Conservation (phyloP, 2,329 filamentous ascomycete species). For the Cercospora brassicicola region DNA sequence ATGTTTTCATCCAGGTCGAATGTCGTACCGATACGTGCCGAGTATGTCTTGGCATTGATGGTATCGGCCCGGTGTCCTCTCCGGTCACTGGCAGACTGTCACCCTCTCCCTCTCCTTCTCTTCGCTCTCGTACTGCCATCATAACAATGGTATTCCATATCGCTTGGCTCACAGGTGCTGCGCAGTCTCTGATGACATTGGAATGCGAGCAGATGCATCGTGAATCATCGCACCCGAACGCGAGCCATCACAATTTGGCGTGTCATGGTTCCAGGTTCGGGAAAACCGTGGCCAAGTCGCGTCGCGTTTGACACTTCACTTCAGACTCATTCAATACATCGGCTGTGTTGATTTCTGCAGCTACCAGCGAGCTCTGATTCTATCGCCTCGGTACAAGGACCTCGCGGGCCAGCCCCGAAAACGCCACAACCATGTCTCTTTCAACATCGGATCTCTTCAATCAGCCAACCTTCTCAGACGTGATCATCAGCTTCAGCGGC, state of each 20-base stretch:
- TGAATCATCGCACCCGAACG: not conserved
- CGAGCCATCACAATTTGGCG: not conserved
- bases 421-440: not conserved
- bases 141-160: too few species aligned
- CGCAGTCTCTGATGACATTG: too few species aligned
- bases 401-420: too few species aligned
- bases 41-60: not conserved
- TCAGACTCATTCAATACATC: too few species aligned
- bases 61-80: not conserved
- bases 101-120: too few species aligned
- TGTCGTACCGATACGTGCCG: conserved; percentile 5
- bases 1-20: not conserved
- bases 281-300: not conserved
- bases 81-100: too few species aligned
- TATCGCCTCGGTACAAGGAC: too few species aligned
- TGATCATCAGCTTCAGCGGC: conserved; percentile 14
- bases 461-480: conserved; percentile 10
- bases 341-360: too few species aligned
- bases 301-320: not conserved
- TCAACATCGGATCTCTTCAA: not conserved
- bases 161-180: too few species aligned
- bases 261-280: not conserved
- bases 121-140: too few species aligned
- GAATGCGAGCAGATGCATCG: not conserved
- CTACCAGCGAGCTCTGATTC: too few species aligned